phyloP scores from a whole-genome alignment of 352 stramenopile genomes.

The Phytophthora rubi region DNA sequence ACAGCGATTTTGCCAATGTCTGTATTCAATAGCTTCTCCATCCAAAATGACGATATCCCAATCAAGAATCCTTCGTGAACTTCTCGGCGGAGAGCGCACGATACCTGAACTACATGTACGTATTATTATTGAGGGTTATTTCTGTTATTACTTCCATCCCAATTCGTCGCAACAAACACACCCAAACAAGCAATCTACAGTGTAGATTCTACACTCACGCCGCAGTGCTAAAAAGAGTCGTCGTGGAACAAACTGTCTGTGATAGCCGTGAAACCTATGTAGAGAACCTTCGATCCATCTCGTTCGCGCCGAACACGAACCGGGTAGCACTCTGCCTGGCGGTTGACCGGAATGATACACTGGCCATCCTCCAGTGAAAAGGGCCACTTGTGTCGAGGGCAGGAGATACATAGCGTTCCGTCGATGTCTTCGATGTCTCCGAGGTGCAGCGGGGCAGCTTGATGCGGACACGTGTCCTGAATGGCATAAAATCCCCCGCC shows the following conservation, averaged over 20 bases:
- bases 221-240: conserved; percentile 66
- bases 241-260: conserved; percentile 67
- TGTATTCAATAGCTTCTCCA: no score
- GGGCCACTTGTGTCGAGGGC: conserved; percentile 81
- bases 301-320: conserved; percentile 53
- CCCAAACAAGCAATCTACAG: conserved; percentile 13
- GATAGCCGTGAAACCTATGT: conserved; percentile 73
- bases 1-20: no score
- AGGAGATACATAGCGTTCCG: conserved; percentile 72
- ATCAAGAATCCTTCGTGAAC: no score
- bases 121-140: not conserved
- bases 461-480: conserved; percentile 80
- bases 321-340: conserved; percentile 66
- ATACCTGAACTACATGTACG: no score
- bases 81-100: no score
- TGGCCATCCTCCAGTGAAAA: conserved; percentile 82
- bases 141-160: not conserved
- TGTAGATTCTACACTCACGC: no score
- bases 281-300: conserved; percentile 60
- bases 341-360: conserved; percentile 60
- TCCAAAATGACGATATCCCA: no score
- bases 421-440: conserved; percentile 89
- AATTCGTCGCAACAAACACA: conserved; percentile 11
- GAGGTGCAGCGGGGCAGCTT: conserved; percentile 80
- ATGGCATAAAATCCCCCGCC: conserved; percentile 72